Percentiles rank a stretch among this genome's conserved stretches.
These are phyloP conservation scores for Ogataea chonburiensis DNA, from an alignment of 805 yeast species.

Conservation along the genomic window DNA sequence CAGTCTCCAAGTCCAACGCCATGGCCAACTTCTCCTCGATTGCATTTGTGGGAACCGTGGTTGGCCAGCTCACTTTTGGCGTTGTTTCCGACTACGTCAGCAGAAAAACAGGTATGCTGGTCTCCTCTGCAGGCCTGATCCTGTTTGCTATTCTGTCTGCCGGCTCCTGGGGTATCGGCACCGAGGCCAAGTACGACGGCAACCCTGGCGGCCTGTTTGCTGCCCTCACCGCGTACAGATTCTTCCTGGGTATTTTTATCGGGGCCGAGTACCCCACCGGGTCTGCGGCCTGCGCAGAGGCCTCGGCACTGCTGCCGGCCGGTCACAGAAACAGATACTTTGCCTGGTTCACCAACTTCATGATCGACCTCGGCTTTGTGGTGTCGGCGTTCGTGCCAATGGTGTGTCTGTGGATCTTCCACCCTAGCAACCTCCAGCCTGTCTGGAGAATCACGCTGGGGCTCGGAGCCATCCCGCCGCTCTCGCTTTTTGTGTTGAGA, in stretches of 20 bases:
- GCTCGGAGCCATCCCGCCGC: constrained; percentile 85
- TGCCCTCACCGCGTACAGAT: constrained; percentile 80
- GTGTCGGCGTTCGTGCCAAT: constrained; percentile 80
- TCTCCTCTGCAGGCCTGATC: constrained; percentile 72
- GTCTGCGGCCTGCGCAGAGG: constrained; percentile 91
- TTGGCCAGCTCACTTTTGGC: constrained; percentile 83
- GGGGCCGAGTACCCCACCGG: constrained; percentile 97
- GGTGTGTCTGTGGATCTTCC: constrained; percentile 81
- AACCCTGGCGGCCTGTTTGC: constrained; percentile 75
- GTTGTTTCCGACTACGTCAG: constrained; percentile 75
- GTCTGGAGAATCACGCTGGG: constrained; percentile 94
- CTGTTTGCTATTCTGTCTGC: constrained; percentile 76
- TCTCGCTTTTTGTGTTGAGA: constrained; percentile 74
- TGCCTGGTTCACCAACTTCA: constrained; percentile 81
- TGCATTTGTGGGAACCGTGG: constrained; percentile 89
- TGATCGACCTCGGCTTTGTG: constrained; percentile 88
- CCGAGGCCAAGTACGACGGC: constrained; percentile 37
- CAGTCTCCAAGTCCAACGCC: constrained; percentile 63
- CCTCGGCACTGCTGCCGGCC: constrained; percentile 71
- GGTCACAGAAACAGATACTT: constrained; percentile 89
- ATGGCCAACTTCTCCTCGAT: constrained; percentile 79
- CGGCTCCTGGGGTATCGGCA: constrained; percentile 81
- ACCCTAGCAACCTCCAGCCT: constrained; percentile 64
- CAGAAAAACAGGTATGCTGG: constrained; percentile 80
- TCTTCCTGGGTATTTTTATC: constrained; percentile 85